Conservation (phyloP, 1,284 basidiomycete species). For the Pyrrhoderma lamaoense region DNA sequence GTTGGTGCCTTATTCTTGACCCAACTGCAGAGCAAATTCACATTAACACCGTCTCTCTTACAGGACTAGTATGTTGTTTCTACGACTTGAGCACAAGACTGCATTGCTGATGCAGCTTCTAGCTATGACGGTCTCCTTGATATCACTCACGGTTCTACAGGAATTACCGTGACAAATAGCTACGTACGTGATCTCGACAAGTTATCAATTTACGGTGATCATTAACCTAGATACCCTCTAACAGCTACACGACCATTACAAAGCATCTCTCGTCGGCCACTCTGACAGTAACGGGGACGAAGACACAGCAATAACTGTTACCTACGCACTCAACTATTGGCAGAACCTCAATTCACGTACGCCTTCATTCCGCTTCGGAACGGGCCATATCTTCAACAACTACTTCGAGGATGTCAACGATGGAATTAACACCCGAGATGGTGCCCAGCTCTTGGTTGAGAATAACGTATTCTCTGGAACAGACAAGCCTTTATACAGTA, state of each 20-base stretch:
- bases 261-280: conserved; percentile 37
- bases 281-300: conserved; percentile 34
- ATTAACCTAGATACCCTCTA: background rate
- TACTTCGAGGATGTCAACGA: conserved; percentile 37
- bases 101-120: background rate
- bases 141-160: conserved; percentile 34
- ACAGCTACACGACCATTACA: conserved; percentile 37
- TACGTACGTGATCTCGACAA: background rate
- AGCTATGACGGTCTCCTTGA: conserved; percentile 36
- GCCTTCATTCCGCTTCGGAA: conserved; percentile 31
- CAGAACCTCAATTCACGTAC: conserved; percentile 25
- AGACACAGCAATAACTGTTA: conserved; percentile 32
- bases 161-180: conserved; percentile 34
- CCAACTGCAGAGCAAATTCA: no score
- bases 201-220: no score
- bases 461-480: conserved; percentile 38
- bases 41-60: no score
- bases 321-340: conserved; percentile 35
- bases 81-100: background rate
- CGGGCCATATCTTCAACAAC: conserved; percentile 43
- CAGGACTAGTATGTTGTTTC: conserved; percentile 15
- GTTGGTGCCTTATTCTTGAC: no score
- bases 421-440: conserved; percentile 44
- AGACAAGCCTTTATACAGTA: conserved; percentile 34
- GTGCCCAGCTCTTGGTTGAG: conserved; percentile 40